Conservation (phyloP, 75 land plant species). For the Cunninghamia lanceolata region DNA sequence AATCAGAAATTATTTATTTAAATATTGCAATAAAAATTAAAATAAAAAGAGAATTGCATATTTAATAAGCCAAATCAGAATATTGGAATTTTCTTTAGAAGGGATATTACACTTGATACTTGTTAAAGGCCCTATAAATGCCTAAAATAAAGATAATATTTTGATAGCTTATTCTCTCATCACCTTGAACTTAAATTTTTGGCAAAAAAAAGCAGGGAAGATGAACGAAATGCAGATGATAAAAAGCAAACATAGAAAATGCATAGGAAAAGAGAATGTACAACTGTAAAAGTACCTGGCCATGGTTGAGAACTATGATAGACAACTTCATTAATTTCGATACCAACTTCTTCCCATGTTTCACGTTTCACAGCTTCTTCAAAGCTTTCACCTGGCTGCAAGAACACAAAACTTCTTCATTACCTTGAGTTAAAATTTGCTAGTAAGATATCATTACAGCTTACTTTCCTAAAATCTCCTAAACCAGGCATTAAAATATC, state of each 20-base stretch:
- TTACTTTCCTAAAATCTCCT: not conserved
- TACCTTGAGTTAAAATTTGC: not conserved
- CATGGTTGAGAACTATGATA: constrained; percentile 55
- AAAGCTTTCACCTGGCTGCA: constrained; percentile 47
- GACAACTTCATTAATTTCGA: constrained; percentile 37
- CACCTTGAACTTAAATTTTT: not conserved
- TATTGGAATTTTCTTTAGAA: no score
- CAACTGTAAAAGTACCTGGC: constrained; percentile 25
- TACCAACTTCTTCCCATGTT: constrained; percentile 42
- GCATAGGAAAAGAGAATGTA: not conserved
- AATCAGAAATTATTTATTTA: no score
- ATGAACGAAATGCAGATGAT: not conserved
- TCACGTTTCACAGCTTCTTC: constrained; percentile 49
- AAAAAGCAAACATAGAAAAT: not conserved
- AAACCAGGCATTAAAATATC: not conserved
- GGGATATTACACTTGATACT: no score
- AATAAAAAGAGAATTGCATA: no score
- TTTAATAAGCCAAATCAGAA: no score
- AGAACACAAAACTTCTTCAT: not conserved
- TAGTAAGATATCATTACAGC: not conserved
- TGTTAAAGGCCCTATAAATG: no score
- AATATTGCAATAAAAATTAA: no score
- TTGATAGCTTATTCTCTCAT: not conserved
- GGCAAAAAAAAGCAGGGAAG: not conserved
- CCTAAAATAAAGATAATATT: no score